Percentiles rank a stretch among this genome's conserved stretches.
Evolutionary conservation across 176 grass and related monocot genomes (phyloP).

Genomic region (Rhynchospora pubera): DNA sequence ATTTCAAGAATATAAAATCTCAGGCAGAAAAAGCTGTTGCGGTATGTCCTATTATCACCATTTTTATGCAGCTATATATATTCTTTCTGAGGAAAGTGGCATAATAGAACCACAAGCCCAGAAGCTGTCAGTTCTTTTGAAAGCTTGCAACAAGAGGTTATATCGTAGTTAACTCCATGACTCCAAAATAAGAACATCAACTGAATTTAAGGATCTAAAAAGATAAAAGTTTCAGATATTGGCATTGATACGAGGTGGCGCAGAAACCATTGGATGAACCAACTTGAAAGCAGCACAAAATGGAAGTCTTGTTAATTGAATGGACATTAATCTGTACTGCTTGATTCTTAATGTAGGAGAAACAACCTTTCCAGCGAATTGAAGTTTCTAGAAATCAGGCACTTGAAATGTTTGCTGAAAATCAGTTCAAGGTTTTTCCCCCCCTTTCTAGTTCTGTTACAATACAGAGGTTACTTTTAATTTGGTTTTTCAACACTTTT

Average conservation of each 20-base stretch:
- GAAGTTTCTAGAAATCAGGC: conserved; percentile 88
- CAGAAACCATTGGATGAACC: neutral
- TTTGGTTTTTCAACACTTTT: neutral
- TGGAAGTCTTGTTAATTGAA: neutral
- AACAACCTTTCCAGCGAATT: conserved; percentile 93
- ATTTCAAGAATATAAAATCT: conserved; percentile 70
- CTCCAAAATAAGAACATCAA: neutral
- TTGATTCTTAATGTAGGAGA: conserved; percentile 56
- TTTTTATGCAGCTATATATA: conserved; percentile 18
- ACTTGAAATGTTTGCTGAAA: conserved; percentile 89
- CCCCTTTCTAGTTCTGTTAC: neutral
- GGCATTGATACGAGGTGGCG: neutral
- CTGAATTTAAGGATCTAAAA: neutral
- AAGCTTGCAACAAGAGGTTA: neutral
- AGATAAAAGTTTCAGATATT: neutral
- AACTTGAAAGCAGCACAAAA: neutral
- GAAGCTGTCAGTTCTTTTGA: neutral
- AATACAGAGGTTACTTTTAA: neutral
- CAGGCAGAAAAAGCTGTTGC: conserved; percentile 81
- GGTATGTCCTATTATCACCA: conserved; percentile 36
- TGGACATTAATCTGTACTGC: neutral
- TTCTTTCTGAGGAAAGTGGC: conserved; percentile 3
- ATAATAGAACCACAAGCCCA: neutral
- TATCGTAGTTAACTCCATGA: neutral
- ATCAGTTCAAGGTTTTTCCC: conserved; percentile 76